Evolutionary conservation across 768 basidiomycete genomes (phyloP).

Genomic region (Podaxis pistillaris): DNA sequence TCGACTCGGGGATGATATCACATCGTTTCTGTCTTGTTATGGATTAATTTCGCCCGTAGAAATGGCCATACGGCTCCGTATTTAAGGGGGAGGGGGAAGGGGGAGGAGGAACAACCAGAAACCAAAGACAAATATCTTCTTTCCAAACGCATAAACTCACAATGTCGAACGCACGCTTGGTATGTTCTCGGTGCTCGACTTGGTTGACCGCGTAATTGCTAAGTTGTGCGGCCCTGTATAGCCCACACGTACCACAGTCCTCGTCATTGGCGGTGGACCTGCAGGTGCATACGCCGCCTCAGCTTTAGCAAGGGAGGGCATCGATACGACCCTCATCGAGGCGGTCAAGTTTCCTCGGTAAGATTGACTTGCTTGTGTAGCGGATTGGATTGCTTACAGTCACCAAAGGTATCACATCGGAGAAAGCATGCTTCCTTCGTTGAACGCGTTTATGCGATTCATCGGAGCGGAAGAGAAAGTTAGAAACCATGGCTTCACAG

Average conservation of each 20-base stretch:
- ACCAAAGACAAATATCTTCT: not conserved
- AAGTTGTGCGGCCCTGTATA: not conserved
- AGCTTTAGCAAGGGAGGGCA: slow-evolving; percentile 39
- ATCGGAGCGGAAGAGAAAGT: slow-evolving; percentile 36
- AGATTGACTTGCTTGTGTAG: too few relatives aligned
- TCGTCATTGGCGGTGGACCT: slow-evolving; percentile 46
- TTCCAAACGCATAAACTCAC: not conserved
- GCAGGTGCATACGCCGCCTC: slow-evolving; percentile 47
- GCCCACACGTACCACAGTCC: slow-evolving; percentile 26
- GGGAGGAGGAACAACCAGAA: not conserved
- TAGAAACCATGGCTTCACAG: slow-evolving; percentile 28
- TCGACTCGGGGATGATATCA: not conserved
- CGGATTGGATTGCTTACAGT: not conserved
- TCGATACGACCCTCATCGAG: slow-evolving; percentile 39
- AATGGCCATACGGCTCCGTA: not conserved
- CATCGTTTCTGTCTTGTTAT: not conserved
- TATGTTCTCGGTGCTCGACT: not conserved
- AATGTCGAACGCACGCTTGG: slow-evolving; percentile 2
- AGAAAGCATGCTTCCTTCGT: slow-evolving; percentile 37
- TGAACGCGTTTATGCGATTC: slow-evolving; percentile 32
- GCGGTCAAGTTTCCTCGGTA: slow-evolving; percentile 41
- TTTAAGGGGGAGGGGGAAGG: not conserved
- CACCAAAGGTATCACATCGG: slow-evolving; percentile 35
- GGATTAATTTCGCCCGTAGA: not conserved
- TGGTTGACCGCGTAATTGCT: not conserved